phyloP scores from a whole-genome alignment of 2,329 filamentous ascomycete species.

The Microsporum audouinii region DNA sequence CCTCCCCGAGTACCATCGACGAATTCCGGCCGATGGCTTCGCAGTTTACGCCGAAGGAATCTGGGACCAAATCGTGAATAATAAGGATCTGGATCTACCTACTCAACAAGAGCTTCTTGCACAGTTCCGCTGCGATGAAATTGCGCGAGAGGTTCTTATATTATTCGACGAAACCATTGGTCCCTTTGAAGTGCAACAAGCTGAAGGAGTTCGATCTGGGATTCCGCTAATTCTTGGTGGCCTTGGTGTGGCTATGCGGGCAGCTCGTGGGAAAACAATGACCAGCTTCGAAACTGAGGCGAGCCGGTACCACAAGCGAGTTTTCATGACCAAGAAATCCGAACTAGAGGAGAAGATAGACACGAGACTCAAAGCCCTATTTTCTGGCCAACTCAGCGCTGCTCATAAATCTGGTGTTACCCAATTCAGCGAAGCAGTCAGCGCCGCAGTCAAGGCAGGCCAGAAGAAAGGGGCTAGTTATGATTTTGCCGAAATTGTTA shows the following conservation, averaged over 20 bases:
- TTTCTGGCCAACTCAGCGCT: conserved; percentile 74
- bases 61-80: conserved; percentile 98
- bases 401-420: conserved; percentile 79
- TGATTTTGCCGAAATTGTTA: conserved; percentile 91
- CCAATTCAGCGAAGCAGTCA: conserved; percentile 78
- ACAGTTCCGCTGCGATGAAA: conserved; percentile 96
- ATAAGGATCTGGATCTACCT: conserved; percentile 93
- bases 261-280: conserved; percentile 59
- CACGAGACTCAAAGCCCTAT: conserved; percentile 73
- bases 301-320: conserved; percentile 90
- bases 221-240: conserved; percentile 60
- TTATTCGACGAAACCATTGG: conserved; percentile 70
- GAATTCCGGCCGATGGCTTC: conserved; percentile 96
- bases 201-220: conserved; percentile 61
- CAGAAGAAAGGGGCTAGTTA: conserved; percentile 86
- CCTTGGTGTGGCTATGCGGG: conserved; percentile 61
- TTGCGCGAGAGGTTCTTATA: conserved; percentile 74
- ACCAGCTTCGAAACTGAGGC: conserved; percentile 83
- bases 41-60: conserved; percentile 85
- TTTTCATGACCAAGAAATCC: conserved; percentile 72
- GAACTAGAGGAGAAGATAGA: conserved; percentile 85
- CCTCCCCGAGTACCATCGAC: conserved; percentile 83
- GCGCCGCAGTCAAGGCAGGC: conserved; percentile 73
- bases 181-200: conserved; percentile 78
- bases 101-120: conserved; percentile 95